Evolutionary conservation across 2,329 filamentous ascomycete species (phyloP).

Genomic region (Purpureocillium lavendulum): DNA sequence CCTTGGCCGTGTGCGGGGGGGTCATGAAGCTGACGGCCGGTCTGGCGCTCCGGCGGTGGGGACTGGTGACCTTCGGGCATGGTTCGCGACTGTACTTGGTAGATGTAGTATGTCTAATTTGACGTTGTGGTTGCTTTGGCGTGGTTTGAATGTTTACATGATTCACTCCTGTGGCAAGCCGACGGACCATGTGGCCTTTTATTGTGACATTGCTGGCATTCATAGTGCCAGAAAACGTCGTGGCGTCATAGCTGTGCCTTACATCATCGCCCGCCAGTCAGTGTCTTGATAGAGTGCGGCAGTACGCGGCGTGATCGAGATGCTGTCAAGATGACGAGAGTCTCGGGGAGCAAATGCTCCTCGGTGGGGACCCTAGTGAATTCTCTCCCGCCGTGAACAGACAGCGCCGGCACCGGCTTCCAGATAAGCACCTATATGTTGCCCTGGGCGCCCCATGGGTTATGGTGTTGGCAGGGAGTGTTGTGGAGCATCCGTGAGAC

Average conservation of each 20-base stretch:
- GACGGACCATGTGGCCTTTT: too few species aligned
- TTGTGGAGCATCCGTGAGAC: too few species aligned
- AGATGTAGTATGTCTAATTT: constrained; percentile 5
- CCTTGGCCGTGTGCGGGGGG: constrained; percentile 49
- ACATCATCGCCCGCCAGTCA: too few species aligned
- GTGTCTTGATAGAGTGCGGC: not conserved
- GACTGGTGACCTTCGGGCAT: constrained; percentile 76
- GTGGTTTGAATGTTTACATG: too few species aligned
- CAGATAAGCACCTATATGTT: too few species aligned
- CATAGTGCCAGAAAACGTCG: not conserved
- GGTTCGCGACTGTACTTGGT: constrained; percentile 16
- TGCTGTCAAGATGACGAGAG: constrained; percentile 1
- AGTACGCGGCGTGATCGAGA: not conserved
- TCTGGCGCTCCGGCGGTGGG: constrained; percentile 62
- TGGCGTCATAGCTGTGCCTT: not conserved
- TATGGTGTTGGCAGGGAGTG: too few species aligned
- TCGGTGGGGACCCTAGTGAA: too few species aligned
- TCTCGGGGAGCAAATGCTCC: not conserved
- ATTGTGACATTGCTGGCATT: not conserved
- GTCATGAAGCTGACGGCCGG: constrained; percentile 54
- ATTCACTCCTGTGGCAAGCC: too few species aligned
- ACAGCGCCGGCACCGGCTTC: too few species aligned
- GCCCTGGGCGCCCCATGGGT: too few species aligned
- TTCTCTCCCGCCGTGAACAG: too few species aligned
- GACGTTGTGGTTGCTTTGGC: too few species aligned